Evolutionary conservation across 192 early-diverging fungal genomes (phyloP), one percentile per base, ranked within the genome.

Genomic region (Backusella tuberculispora): DNA sequence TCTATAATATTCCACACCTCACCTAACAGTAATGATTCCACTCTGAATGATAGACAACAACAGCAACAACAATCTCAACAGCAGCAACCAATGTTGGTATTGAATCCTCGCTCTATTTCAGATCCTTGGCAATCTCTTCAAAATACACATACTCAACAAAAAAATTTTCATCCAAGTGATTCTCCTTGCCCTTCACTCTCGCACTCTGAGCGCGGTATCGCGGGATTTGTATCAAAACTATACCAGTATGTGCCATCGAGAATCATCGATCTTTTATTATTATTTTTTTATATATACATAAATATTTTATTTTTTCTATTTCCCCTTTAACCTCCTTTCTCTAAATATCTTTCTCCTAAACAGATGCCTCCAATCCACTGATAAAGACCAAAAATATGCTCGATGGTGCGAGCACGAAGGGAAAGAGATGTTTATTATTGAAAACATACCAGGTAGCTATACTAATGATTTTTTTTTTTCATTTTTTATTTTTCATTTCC

Each of bases 341-440:
- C 50, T 64, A 63, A 71, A 34, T 65, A 45, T 42, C 24, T 46
- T 65, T 44, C 34, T 68, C 41, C 19, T 67, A 41, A 46, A 43
- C 47, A 80, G 79, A 74, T 67, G 75, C 47, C 44, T 80, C 19
- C 75, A 80, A 41, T 44, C 75, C 37, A 66, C 69, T 29, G 75
- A 76, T 44, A 63, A 73, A 19, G 71, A 66, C 21, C 64, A 80
- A 7, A 80, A 78, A 45, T 78, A 82, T 63, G 74, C 77, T 34
- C 38, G 74, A 41, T 82, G 81, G 81, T 74, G 70, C 13, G 48
- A 64, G 8, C 74, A 78, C 38, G 63, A 78, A 44, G 74, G 74
- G 3, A 74, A 75, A 60, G 77, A 82, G 44, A 82, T 82, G 81
- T 82, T 82, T 69, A 72, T 78, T 42, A 82, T 82, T 21, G 81